These are phyloP conservation scores for Vaccinium corymbosum DNA, from an alignment of 148 eudicot genomes.

Conservation along the genomic window DNA sequence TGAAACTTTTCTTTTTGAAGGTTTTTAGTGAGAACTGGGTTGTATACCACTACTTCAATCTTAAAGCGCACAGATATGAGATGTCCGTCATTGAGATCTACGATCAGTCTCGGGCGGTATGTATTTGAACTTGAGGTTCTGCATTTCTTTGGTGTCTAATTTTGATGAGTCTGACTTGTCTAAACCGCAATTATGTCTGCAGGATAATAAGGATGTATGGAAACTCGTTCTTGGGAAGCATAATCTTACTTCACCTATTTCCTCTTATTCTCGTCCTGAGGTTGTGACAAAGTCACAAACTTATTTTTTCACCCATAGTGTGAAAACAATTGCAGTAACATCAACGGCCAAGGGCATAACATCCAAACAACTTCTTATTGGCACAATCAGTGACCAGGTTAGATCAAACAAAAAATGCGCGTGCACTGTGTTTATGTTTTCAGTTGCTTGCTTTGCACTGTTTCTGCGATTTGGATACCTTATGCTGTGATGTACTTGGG, in stretches of 20 bases:
- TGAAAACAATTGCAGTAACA: constrained; percentile 79
- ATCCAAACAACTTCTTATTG: constrained; percentile 86
- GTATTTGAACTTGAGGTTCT: constrained; percentile 20
- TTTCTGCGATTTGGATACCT: not conserved
- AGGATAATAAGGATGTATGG: constrained; percentile 90
- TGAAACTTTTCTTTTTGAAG: constrained; percentile 37
- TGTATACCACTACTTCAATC: constrained; percentile 96
- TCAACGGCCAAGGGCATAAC: constrained; percentile 95
- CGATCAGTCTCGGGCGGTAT: constrained; percentile 97
- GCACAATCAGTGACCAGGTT: constrained; percentile 98
- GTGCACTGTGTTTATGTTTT: not conserved
- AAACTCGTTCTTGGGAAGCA: constrained; percentile 93
- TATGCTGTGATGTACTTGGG: not conserved
- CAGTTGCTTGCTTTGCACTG: not conserved
- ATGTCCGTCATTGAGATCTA: constrained; percentile 98
- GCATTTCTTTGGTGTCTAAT: constrained; percentile 5
- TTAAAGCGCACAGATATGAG: constrained; percentile 94
- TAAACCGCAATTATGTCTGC: constrained; percentile 25
- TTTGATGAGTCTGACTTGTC: constrained; percentile 8
- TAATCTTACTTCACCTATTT: constrained; percentile 86
- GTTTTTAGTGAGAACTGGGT: constrained; percentile 99
- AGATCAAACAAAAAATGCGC: constrained; percentile 10
- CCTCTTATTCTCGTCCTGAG: constrained; percentile 96
- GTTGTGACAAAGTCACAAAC: constrained; percentile 79
- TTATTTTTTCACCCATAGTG: constrained; percentile 88